Base-by-base conservation (phyloP, 2,329 filamentous ascomycete genomes). In the Alternaria novae-zelandiae region DNA sequence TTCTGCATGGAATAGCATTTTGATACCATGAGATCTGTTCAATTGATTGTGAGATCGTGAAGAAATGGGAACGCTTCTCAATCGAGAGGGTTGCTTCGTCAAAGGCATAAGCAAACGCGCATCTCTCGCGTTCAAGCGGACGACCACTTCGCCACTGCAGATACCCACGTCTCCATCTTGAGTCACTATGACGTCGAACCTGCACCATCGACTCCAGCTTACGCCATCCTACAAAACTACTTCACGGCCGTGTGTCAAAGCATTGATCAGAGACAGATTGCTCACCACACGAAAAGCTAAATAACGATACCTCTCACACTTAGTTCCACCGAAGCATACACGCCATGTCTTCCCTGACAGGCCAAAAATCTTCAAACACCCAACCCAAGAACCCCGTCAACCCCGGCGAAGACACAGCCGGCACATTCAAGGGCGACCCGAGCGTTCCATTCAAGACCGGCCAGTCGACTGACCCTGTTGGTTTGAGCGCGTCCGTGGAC, bases 371-470 rank as follows among this genome's bases (percentile, higher is more conserved):
- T 21, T 57, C 63, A 21, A 61, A 57, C 47, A 68, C 54, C 25
- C 65, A 70, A 23, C 63, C 59, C 36, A 26, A 63, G n/a, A 59
- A 66, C 47, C 66, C 59, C n/a, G 50, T 61, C 57, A 63, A 66
- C 53, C 49, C 61, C 2, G 26, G 61, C 46, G 26, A 64, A 5
- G 43, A 62, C 11, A 61, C 54, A 11, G 17, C 30, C 11, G 36
- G 55, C 13, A 57, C 54, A 8, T 64, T 53, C 13, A 61, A 63
- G 21, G 55, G 62, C 23, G 57, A 65, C 10, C 13, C 59, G 4
- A 64, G 56, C 9, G 62, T 61, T 9, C 59, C 67, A 0, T 62
- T 59, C 28, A 65, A 63, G 41, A 53, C 57, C 5, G 62, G 58
- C 6, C 25, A 20, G 12, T 53, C 59, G 17, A 55, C 54, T 0